A percentile compares a stretch with the other conserved stretches of the same genome.
Evolutionary conservation across 2,329 filamentous ascomycete genomes (phyloP).

Genomic region (Pseudocercospora pini-densiflorae): DNA sequence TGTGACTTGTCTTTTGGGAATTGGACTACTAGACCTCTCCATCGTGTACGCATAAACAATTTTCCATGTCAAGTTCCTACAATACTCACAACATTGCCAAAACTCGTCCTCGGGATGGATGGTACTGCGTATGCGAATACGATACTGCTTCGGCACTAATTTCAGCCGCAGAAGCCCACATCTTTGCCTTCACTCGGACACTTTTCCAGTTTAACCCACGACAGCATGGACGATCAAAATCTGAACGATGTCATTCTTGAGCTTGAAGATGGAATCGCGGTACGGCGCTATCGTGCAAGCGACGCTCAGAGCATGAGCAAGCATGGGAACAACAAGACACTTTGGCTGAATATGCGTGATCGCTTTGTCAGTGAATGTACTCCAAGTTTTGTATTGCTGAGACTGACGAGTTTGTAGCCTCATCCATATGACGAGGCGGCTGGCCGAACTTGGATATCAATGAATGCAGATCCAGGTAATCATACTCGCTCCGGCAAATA

Average conservation of each 20-base stretch:
- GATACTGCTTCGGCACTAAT: neutral
- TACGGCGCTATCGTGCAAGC: conserved; percentile 33
- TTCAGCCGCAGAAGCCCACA: neutral
- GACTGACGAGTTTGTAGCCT: conserved; percentile 26
- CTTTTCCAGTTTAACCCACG: neutral
- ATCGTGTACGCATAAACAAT: neutral
- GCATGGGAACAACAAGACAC: conserved; percentile 38
- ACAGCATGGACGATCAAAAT: neutral
- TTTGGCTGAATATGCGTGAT: conserved; percentile 44
- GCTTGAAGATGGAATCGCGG: conserved; percentile 9
- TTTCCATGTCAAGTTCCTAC: neutral
- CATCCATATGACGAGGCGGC: conserved; percentile 44
- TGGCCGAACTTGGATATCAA: conserved; percentile 43
- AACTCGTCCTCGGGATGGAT: neutral
- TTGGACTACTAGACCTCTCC: too few relatives aligned
- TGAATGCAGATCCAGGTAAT: conserved; percentile 28
- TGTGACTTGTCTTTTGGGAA: too few relatives aligned
- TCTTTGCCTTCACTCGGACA: neutral
- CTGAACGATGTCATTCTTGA: conserved; percentile 13
- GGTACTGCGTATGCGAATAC: neutral
- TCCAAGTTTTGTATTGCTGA: neutral
- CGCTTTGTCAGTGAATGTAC: conserved; percentile 34
- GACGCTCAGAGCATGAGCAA: conserved; percentile 37
- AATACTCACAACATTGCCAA: neutral
- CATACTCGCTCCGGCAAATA: conserved; percentile 27